Base-by-base conservation (phyloP, 2,329 filamentous ascomycete species). In the Trichoderma endophyticum region DNA sequence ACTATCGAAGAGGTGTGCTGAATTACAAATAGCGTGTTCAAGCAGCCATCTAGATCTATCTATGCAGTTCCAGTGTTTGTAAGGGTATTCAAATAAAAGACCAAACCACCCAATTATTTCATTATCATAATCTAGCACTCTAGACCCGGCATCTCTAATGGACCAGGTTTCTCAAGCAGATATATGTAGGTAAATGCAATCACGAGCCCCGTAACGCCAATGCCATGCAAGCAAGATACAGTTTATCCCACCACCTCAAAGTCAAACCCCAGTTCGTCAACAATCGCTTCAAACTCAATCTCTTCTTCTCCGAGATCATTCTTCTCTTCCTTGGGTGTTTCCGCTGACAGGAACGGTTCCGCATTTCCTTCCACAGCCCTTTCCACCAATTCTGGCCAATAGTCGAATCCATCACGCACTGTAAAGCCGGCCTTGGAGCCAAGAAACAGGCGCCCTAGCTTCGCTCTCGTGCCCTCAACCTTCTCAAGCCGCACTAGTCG, bases 361-460 rank as follows among this genome's bases (percentile, higher is more conserved):
- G 75, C 71, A 34, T 76, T 74, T 3, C 77, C 76, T 63, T 75
- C 72, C 3, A 76, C 74, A 7, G 77, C 77, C 62, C 73, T 70
- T 63, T 78, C 77, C 21, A 74, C 74, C 72, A 79, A 70, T 65
- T 76, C 74, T 9, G 77, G 77, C 75, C 75, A 76, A 67, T 78
- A 76, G 67, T 79, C 77, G 36, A 75, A 74, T 18, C 75, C 75
- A 51, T 78, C 75, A 32, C 75, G 73, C 32, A 78, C 73, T 9
- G 77, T 73, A n/a, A 77, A 73, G 14, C 77, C 77, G 54, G 76
- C 71, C 70, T 76, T 82, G 75, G 87, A 85, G 12, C 86, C 86
- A 51, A 84, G 83, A 75, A 88, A 87, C 3, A 80, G 76, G 18
- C 81, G 70, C 2, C 77, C 78, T 5, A 75, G 74, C 73, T 65